Evolutionary conservation across 176 grass and related monocot species (phyloP), one percentile per base, ranked within the genome.

Genomic region (Calamus simplicifolius): DNA sequence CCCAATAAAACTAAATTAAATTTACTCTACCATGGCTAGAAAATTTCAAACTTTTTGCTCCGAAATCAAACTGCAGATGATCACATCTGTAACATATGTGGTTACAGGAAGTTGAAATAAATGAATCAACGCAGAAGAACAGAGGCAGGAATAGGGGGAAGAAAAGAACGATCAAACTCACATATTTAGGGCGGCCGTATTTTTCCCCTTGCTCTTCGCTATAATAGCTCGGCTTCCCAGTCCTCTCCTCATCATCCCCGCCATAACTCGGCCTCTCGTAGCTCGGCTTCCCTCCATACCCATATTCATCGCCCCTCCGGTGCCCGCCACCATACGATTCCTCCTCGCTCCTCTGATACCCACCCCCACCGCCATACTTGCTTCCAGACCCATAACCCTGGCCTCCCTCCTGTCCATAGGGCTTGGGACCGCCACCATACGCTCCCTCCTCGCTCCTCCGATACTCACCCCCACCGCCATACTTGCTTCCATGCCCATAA

Each of bases 391-490:
- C 76, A 68, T 49, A 52, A 13, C 65, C 63, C 14, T 67, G 74
- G 35, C 75, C 70, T 58, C 38, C 16, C 54, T 49, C 55, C 19
- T 79, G 31, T 6, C 48, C 73, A 25, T 89, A 62, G 18, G 53
- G 75, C 59, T 14, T 66, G 3, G 68, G 53, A 0, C 65, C 86
- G 51, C 79, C 85, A n/a, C 71, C 78, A 49, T 56, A 74, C 4
- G 66, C 86, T 62, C 55, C 58, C 66, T 77, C 73, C 54, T 88
- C 69, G 31, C 72, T 78, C 73, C 66, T 27, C 51, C 35, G 63
- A 16, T 79, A 64, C 5, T 64, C 69, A 3, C 38, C 67, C 23
- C 59, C 56, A 5, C 67, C 69, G 0, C 50, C 61, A 26, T 57
- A 63, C 58, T 75, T 70, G 60, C 59, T 78, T 4, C 54, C 66